A percentile compares a stretch with the other conserved stretches of the same genome.
These are phyloP conservation scores for Diaporthe vexans DNA, from an alignment of 2,329 filamentous ascomycete genomes.

Conservation along the genomic window DNA sequence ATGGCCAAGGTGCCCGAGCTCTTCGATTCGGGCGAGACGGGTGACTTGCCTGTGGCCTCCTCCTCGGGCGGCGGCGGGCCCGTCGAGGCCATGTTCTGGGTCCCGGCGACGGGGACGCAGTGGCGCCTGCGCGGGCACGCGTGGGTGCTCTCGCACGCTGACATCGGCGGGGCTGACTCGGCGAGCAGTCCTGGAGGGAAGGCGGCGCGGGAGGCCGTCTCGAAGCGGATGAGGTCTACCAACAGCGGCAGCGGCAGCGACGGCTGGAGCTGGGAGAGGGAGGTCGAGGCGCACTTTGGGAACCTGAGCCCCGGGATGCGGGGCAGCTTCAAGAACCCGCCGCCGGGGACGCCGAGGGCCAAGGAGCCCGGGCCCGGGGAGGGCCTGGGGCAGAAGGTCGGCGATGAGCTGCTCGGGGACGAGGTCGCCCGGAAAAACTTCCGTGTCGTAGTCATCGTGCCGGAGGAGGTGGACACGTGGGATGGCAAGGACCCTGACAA, in stretches of 20 bases:
- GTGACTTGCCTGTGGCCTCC: constrained; percentile 54
- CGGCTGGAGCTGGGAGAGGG: constrained; percentile 82
- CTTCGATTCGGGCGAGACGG: constrained; percentile 62
- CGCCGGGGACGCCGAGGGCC: constrained; percentile 73
- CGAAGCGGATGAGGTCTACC: constrained; percentile 71
- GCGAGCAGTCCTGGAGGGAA: constrained; percentile 63
- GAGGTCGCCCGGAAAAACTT: constrained; percentile 80
- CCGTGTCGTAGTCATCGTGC: constrained; percentile 84
- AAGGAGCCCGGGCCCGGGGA: constrained; percentile 60
- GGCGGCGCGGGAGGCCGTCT: constrained; percentile 72
- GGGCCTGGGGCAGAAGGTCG: constrained; percentile 74
- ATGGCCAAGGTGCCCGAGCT: constrained; percentile 88
- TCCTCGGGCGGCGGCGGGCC: constrained; percentile 73
- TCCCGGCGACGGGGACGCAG: constrained; percentile 77
- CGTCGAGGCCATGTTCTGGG: constrained; percentile 91
- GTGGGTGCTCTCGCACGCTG: constrained; percentile 77
- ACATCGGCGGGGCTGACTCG: constrained; percentile 62
- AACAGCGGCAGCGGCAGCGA: constrained; percentile 37
- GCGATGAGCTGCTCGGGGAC: constrained; percentile 74
- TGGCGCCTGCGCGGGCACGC: constrained; percentile 87
- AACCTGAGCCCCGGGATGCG: constrained; percentile 87
- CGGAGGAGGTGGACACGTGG: constrained; percentile 81
- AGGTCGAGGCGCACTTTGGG: constrained; percentile 90
- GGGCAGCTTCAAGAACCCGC: constrained; percentile 80
- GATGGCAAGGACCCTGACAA: constrained; percentile 78